Evolutionary conservation across 306 rosid species (phyloP).

Genomic region (Parietaria judaica): DNA sequence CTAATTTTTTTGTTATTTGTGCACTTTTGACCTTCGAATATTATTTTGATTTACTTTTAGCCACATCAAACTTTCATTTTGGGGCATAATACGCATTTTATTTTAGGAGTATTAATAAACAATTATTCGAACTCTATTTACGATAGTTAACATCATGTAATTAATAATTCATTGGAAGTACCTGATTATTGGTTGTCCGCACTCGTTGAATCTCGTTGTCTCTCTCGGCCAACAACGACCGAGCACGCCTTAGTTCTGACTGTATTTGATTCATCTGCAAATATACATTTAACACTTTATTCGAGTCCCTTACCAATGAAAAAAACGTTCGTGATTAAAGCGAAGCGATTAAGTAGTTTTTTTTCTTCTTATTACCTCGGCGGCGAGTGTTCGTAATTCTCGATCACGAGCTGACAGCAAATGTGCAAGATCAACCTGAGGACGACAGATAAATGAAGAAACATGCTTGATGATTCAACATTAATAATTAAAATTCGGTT

Average conservation of each 20-base stretch:
- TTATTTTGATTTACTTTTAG: too few relatives aligned
- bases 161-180: too few relatives aligned
- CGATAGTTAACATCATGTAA: too few relatives aligned
- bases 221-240: constrained; percentile 88
- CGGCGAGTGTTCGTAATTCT: constrained; percentile 85
- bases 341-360: too few relatives aligned
- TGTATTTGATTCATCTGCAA: constrained; percentile 87
- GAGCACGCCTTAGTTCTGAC: constrained; percentile 87
- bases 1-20: too few relatives aligned
- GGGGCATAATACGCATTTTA: too few relatives aligned
- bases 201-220: constrained; percentile 77
- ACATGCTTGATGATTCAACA: background rate
- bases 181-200: constrained; percentile 86
- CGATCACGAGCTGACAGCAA: constrained; percentile 95
- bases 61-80: too few relatives aligned
- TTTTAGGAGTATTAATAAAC: too few relatives aligned
- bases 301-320: too few relatives aligned
- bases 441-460: constrained; percentile 2
- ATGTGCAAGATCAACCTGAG: constrained; percentile 99
- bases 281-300: background rate
- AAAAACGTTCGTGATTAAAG: background rate
- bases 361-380: constrained; percentile 92
- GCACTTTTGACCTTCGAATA: too few relatives aligned
- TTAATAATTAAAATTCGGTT: too few relatives aligned
- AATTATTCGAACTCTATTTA: too few relatives aligned